These are phyloP conservation scores for Colletotrichum liaoningense DNA, from an alignment of 2,329 filamentous ascomycete genomes.

Conservation along the genomic window DNA sequence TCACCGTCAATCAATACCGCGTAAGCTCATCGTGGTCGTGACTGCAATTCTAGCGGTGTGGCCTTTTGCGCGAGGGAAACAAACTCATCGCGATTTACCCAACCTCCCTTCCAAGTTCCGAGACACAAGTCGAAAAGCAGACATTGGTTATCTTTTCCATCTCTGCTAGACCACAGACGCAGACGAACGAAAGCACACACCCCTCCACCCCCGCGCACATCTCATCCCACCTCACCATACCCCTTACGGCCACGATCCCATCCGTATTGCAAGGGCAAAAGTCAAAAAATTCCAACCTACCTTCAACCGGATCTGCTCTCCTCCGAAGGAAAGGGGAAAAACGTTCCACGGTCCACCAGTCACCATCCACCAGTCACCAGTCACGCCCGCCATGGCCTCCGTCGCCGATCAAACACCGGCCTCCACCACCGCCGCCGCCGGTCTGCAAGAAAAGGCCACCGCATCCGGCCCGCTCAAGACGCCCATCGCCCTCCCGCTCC, in stretches of 20 bases:
- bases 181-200: neutral
- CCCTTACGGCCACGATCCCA: neutral
- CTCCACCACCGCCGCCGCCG: slow-evolving; percentile 13
- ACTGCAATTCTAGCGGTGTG: slow-evolving; percentile 11
- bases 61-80: neutral
- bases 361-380: too few species aligned
- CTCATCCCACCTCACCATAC: slow-evolving; percentile 9
- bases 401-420: slow-evolving; percentile 30
- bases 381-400: slow-evolving; percentile 23
- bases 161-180: neutral
- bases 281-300: neutral
- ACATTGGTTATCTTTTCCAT: neutral
- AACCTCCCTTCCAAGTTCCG: neutral
- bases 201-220: neutral
- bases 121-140: neutral
- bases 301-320: neutral
- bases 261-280: neutral
- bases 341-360: neutral
- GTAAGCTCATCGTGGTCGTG: neutral
- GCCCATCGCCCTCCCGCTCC: slow-evolving; percentile 68
- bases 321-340: neutral
- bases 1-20: slow-evolving; percentile 6
- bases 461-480: slow-evolving; percentile 52
- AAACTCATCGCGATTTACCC: neutral
- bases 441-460: slow-evolving; percentile 16